phyloP scores from a whole-genome alignment of 1,139 yeast genomes.

The Pichia sp. region DNA sequence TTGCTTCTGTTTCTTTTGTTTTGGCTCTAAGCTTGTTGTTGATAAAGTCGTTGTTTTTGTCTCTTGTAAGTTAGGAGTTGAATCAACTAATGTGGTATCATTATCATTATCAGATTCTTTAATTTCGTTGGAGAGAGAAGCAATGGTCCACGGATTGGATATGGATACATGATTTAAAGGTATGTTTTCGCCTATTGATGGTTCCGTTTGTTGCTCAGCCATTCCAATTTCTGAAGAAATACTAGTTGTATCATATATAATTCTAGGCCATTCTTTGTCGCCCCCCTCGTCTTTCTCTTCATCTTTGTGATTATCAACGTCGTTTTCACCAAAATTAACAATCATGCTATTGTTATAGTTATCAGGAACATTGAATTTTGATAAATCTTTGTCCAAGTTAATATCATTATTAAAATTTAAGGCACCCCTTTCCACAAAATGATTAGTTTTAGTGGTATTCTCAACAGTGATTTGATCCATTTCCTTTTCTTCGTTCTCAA shows the following conservation, averaged over 20 bases:
- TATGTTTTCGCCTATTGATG: neutral
- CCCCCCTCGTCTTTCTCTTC: neutral
- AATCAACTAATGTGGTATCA: neutral
- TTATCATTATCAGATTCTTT: neutral
- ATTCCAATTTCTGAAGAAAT: constrained; percentile 1
- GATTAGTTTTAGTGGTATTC: no score
- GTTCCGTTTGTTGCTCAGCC: neutral
- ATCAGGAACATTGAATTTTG: no score
- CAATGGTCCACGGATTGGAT: constrained; percentile 29
- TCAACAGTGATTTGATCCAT: no score
- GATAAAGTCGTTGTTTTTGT: no score
- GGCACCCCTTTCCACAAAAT: no score
- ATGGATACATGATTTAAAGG: constrained; percentile 19
- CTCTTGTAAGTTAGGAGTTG: neutral
- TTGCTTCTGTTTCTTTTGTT: neutral
- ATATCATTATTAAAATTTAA: no score
- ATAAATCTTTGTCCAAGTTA: neutral
- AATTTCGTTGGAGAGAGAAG: constrained; percentile 19
- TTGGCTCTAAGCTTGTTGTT: neutral
- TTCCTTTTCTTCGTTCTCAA: no score
- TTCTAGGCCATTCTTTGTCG: constrained; percentile 20
- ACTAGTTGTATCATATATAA: constrained; percentile 15
- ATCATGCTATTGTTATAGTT: no score
- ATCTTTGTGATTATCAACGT: neutral
- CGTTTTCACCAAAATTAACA: no score